Conservation (phyloP, 805 yeast genomes). For the Sugiyamaella floridensis region DNA sequence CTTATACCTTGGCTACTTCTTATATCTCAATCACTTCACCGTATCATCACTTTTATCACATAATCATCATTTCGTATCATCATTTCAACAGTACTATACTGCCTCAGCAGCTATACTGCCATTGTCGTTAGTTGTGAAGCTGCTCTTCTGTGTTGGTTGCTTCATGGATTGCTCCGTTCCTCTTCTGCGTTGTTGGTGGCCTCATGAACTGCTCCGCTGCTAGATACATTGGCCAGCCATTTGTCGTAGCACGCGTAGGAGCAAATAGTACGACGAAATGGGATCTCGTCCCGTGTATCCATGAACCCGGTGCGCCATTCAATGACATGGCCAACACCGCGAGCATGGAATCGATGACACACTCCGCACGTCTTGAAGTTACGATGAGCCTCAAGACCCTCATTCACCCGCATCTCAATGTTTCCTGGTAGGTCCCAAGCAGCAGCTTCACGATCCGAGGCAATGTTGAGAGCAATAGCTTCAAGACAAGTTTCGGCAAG, state of each 20-base stretch:
- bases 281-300: constrained; percentile 3
- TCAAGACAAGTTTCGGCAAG: constrained; percentile 8
- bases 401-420: constrained; percentile 14
- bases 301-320: constrained; percentile 30
- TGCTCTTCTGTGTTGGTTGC: no score
- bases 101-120: no score
- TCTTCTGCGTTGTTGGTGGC: no score
- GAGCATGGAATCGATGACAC: constrained; percentile 23
- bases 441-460: constrained; percentile 13
- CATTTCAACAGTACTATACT: no score
- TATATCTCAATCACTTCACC: no score
- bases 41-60: no score
- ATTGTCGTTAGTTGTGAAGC: no score
- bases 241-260: constrained; percentile 12
- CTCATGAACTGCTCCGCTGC: no score
- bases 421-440: constrained; percentile 19
- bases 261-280: constrained; percentile 11
- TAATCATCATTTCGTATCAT: no score
- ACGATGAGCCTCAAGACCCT: constrained; percentile 17
- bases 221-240: constrained; percentile 1
- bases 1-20: no score
- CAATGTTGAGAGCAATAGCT: not conserved
- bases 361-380: constrained; percentile 24
- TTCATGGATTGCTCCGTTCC: no score
- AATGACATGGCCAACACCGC: constrained; percentile 22